Evolutionary conservation across 768 basidiomycete genomes (phyloP), one percentile per base, ranked within the genome.

Genomic region (Podaxis sp.): DNA sequence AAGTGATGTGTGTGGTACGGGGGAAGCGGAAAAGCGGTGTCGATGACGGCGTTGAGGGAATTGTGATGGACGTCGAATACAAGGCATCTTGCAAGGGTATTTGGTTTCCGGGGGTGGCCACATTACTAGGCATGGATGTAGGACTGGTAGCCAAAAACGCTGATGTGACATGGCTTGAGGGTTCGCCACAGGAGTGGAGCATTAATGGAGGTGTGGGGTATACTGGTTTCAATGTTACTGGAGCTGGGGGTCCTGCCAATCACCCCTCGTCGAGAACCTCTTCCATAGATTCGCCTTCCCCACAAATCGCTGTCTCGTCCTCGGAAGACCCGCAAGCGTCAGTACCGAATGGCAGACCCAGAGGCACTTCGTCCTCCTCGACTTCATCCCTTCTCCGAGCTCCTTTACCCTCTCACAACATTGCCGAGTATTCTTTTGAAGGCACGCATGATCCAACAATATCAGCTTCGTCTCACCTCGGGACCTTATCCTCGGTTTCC

Each of bases 101-200:
- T 47, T 93, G 89, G 88, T 91, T 86, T 67, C 86, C 90, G 42
- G 91, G 90, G 1, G 90, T 91, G 4, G 91, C 91, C 2, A 92
- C 89, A 2, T 75, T 91, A 66, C 77, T 93, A 18, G 91, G 90
- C 9, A 75, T 93, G 79, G 91, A 93, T 66, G 80, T 91, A 35
- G 81, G 82, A 10, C 76, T 93, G 11, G 85, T 87, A 62, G 79
- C 83, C 7, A 87, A 86, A 66, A 84, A 84, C 27, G 87, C 85
- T 23, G 87, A 90, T 60, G 79, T 90, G 21, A 71, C 77, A 14
- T 93, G 91, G 91, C 79, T 82, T 5, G 73, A 79, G 9, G 84
- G 79, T 5, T 70, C 71, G 58, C 71, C 82, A 57, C 62, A 66
- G 4, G 76, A 77, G 63, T 93, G 91, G 91, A 73, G 76, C 35